Percentiles rank a stretch among this genome's conserved stretches.
These are phyloP conservation scores for Euphrasia confusa DNA, from an alignment of 257 asterid genomes.

Conservation along the genomic window DNA sequence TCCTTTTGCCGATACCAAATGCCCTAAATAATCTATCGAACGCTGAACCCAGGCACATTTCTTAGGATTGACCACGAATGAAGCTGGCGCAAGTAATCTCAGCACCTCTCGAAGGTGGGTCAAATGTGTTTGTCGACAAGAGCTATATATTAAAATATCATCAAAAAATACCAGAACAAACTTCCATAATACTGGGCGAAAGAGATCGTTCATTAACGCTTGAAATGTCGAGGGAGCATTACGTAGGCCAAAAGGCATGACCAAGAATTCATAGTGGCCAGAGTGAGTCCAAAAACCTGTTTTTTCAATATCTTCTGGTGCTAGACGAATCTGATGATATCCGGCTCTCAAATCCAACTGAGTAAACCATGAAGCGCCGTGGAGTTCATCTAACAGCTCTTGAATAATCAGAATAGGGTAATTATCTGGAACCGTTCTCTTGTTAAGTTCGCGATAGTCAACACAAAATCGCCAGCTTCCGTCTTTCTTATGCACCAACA, in stretches of 20 bases:
- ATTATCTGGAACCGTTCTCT: not conserved
- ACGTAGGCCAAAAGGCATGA: not conserved
- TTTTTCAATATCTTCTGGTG: not conserved
- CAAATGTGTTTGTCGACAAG: not conserved
- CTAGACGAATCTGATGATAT: not conserved
- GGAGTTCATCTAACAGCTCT: not conserved
- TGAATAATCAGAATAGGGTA: not conserved
- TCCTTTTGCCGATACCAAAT: not conserved
- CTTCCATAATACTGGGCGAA: not conserved
- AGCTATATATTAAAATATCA: not conserved
- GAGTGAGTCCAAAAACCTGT: not conserved
- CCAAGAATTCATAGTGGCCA: not conserved
- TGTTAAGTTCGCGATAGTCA: not conserved
- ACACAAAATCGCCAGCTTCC: not conserved
- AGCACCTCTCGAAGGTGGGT: too few relatives aligned
- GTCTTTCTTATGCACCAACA: not conserved
- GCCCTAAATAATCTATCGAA: not conserved
- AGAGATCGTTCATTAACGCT: not conserved
- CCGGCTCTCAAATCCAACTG: not conserved
- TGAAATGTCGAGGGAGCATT: not conserved
- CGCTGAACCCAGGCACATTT: not conserved
- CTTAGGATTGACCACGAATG: not conserved
- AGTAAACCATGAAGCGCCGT: not conserved
- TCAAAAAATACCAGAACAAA: not conserved
- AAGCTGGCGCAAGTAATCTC: not conserved